A percentile compares a stretch with the other conserved stretches of the same genome.
phyloP scores from a whole-genome alignment of 495 filamentous ascomycete genomes.

The Pseudomonodictys pantanalensis region DNA sequence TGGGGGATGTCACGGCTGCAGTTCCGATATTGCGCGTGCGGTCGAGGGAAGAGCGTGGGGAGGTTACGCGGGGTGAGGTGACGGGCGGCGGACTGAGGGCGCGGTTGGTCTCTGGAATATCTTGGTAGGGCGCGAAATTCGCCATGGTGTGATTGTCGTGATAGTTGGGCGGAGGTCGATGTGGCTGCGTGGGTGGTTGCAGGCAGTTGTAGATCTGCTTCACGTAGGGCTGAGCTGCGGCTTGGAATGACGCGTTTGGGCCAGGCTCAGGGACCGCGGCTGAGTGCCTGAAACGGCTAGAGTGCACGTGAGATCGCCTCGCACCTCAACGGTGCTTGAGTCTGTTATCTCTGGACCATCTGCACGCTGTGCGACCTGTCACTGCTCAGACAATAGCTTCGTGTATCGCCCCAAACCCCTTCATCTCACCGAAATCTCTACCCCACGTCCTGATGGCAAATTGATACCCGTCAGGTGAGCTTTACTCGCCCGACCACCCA shows the following conservation, averaged over 20 bases:
- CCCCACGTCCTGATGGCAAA: no score
- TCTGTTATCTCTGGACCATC: no score
- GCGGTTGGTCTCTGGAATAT: conserved; percentile 73
- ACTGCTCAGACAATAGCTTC: no score
- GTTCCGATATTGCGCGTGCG: conserved; percentile 39
- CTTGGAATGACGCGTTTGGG: conserved; percentile 20
- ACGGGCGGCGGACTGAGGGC: conserved; percentile 63
- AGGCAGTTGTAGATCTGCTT: not conserved
- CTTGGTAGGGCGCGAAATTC: conserved; percentile 92
- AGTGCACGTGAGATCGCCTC: no score
- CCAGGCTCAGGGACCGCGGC: not conserved
- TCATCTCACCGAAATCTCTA: no score
- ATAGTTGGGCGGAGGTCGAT: not conserved
- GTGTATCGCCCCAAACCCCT: no score
- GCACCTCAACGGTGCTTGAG: no score
- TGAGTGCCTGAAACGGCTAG: no score
- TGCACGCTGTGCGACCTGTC: no score
- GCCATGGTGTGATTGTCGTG: conserved; percentile 9
- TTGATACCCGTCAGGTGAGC: not conserved
- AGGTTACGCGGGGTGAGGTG: conserved; percentile 54
- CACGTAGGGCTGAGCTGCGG: conserved; percentile 28
- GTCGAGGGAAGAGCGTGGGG: conserved; percentile 39
- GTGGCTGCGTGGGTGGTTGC: not conserved
- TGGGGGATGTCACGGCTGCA: conserved; percentile 25
- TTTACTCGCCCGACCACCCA: no score